Conservation (phyloP, 805 yeast species). For the Candida palmyrensis region DNA sequence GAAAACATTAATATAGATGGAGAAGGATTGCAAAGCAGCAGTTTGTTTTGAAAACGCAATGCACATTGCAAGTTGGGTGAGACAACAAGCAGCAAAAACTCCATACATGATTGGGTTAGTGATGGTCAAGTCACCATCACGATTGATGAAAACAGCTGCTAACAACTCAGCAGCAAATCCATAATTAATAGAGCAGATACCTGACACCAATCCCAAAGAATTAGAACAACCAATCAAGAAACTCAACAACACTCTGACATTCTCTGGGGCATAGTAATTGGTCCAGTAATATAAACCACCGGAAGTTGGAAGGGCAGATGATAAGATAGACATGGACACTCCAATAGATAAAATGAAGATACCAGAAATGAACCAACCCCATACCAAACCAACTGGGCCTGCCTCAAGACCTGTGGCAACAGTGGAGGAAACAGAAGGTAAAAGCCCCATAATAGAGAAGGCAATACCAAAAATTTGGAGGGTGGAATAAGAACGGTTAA, state of each 20-base stretch:
- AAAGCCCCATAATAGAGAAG: slow-evolving; percentile 29
- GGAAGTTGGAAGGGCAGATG: slow-evolving; percentile 22
- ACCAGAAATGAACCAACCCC: slow-evolving; percentile 27
- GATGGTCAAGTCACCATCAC: slow-evolving; percentile 51
- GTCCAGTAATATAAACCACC: slow-evolving; percentile 36
- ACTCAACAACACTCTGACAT: slow-evolving; percentile 46
- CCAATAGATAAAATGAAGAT: slow-evolving; percentile 22
- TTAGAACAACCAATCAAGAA: slow-evolving; percentile 65
- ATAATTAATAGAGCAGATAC: slow-evolving; percentile 62
- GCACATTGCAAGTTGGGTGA: slow-evolving; percentile 48
- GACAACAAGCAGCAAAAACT: slow-evolving; percentile 56
- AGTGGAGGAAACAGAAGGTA: slow-evolving; percentile 25
- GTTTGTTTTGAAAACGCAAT: slow-evolving; percentile 52
- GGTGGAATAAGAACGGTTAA: slow-evolving; percentile 27
- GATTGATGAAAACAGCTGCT: slow-evolving; percentile 51
- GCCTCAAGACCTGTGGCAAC: slow-evolving; percentile 18
- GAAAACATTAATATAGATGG: slow-evolving; percentile 50
- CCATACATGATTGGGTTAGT: slow-evolving; percentile 57
- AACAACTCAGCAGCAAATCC: slow-evolving; percentile 60
- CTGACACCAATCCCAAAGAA: slow-evolving; percentile 61
- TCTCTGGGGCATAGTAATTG: slow-evolving; percentile 53
- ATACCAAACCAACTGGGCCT: slow-evolving; percentile 27
- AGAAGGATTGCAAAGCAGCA: slow-evolving; percentile 55
- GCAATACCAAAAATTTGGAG: slow-evolving; percentile 54
- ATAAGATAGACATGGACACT: slow-evolving; percentile 21